phyloP scores from a whole-genome alignment of 352 stramenopile genomes.

The Globisporangium cederbergense region DNA sequence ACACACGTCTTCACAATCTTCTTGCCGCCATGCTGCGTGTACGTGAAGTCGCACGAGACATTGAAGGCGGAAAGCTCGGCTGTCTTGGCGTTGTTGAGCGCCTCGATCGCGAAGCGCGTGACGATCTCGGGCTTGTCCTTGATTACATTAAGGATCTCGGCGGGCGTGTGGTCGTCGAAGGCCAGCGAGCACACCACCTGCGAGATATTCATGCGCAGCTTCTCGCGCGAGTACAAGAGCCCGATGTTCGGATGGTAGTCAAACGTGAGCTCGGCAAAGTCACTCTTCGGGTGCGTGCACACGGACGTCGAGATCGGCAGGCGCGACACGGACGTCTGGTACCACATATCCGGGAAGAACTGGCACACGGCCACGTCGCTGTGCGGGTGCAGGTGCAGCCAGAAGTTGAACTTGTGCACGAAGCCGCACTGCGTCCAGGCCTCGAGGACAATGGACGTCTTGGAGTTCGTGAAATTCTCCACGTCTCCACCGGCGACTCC shows the following conservation, averaged over 20 bases:
- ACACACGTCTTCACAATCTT: conserved; percentile 30
- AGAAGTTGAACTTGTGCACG: conserved; percentile 41
- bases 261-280: conserved; percentile 69
- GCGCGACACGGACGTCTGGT: conserved; percentile 41
- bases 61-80: conserved; percentile 36
- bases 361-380: conserved; percentile 46
- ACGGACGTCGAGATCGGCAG: conserved; percentile 29
- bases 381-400: conserved; percentile 47
- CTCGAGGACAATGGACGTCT: conserved; percentile 51
- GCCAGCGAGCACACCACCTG: conserved; percentile 39
- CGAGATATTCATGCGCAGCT: conserved; percentile 35
- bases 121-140: conserved; percentile 39
- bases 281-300: conserved; percentile 51
- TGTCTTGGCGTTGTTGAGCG: conserved; percentile 41
- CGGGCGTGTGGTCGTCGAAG: conserved; percentile 24
- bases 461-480: conserved; percentile 32
- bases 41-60: conserved; percentile 53
- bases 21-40: conserved; percentile 28
- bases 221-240: conserved; percentile 31
- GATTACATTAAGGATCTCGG: conserved; percentile 34
- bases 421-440: conserved; percentile 61
- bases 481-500: conserved; percentile 14
- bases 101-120: conserved; percentile 49
- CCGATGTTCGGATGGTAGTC: conserved; percentile 50
- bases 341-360: conserved; percentile 65